phyloP scores from a whole-genome alignment of 306 rosid species.

The Castanea mollissima region DNA sequence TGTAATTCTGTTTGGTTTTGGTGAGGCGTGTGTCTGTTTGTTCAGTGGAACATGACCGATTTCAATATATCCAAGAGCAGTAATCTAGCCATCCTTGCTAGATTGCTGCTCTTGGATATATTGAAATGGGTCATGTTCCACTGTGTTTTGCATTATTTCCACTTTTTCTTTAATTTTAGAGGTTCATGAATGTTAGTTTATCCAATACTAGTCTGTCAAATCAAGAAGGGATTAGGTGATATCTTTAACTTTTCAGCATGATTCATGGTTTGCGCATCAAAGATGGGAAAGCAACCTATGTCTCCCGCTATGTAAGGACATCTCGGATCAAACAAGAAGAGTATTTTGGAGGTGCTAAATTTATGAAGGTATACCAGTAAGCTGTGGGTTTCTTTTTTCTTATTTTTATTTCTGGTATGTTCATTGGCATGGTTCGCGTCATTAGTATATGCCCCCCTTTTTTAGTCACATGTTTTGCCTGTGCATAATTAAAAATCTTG shows the following conservation, averaged over 20 bases:
- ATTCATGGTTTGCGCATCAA: conserved; percentile 94
- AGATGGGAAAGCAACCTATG: conserved; percentile 90
- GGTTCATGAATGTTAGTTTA: background rate
- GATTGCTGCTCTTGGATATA: background rate
- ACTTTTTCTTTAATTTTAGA: background rate
- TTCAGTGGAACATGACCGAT: background rate
- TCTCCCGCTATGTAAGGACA: conserved; percentile 78
- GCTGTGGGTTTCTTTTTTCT: background rate
- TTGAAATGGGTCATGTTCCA: background rate
- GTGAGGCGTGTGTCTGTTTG: background rate
- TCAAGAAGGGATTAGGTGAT: conserved; percentile 13
- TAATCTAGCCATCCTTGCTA: background rate
- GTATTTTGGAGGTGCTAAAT: conserved; percentile 74
- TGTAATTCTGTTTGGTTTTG: too few relatives aligned
- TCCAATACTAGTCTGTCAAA: conserved; percentile 1
- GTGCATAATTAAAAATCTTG: background rate
- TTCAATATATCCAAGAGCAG: too few relatives aligned
- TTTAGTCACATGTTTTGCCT: background rate
- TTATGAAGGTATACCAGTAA: conserved; percentile 63
- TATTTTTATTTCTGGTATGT: background rate
- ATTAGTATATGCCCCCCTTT: background rate
- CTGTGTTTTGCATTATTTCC: background rate
- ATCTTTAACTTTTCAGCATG: conserved; percentile 60
- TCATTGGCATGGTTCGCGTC: background rate
- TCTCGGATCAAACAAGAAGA: conserved; percentile 95